Conservation (phyloP, 495 filamentous ascomycete genomes). For the Penicillium longicatenatum region DNA sequence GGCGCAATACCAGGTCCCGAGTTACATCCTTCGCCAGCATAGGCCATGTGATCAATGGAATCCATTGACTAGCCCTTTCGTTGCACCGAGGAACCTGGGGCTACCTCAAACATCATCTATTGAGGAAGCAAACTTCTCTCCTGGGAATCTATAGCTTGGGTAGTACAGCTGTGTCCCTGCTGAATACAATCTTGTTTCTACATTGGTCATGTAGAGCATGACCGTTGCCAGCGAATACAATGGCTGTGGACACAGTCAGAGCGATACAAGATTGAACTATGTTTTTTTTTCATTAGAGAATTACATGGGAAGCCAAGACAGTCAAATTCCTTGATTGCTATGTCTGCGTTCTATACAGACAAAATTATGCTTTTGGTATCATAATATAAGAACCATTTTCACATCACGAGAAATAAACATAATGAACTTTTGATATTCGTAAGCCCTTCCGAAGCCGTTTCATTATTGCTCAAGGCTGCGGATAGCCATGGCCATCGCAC, state of each 20-base stretch:
- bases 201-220: background rate
- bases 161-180: background rate
- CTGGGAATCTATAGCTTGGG: background rate
- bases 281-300: background rate
- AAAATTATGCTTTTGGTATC: background rate
- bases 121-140: background rate
- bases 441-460: background rate
- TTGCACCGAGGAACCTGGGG: background rate
- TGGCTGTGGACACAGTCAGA: background rate
- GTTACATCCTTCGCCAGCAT: background rate
- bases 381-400: background rate
- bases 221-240: background rate
- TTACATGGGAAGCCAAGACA: background rate
- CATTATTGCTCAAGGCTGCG: constrained; percentile 62
- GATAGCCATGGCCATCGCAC: constrained; percentile 83
- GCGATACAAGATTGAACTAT: background rate
- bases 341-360: background rate
- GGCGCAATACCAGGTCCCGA: background rate
- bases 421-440: constrained; percentile 22
- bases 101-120: background rate
- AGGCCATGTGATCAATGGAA: background rate
- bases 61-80: background rate
- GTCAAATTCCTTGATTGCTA: background rate
- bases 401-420: background rate
- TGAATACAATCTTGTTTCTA: background rate